Base-by-base conservation (phyloP, 164 flowering plant genomes). In the Vitis amurensis region DNA sequence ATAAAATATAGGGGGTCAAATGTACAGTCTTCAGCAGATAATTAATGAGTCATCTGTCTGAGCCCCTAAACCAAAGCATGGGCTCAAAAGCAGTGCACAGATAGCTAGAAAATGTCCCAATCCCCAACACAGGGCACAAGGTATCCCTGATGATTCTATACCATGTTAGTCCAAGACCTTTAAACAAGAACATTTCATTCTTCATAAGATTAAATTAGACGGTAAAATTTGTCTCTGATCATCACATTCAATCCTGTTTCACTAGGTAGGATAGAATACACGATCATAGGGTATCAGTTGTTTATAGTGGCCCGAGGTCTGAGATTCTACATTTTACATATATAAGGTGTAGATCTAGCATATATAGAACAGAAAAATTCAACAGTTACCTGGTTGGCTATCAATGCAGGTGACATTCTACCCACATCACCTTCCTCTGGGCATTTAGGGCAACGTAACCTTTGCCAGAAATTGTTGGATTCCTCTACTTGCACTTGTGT, bases 361-460 rank as follows among this genome's bases (percentile, higher is more conserved):
- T 9, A 13, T 15, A 15, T 1, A 9, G 3, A 50, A 31, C 14
- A 59, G 30, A 14, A 57, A 9, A 66, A 50, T 53, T 17, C 53
- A 63, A 49, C 48, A 65, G 7, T 50, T 84, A 95, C 99, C 95
- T 93, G 99, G 77, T 93, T 96, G 55, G 97, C 94, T 60, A 96
- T 82, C 83, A 84, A 75, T 64, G 73, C 86, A 61, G 97, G 79
- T 74, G 97, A 81, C 37, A 92, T 74, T 79, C 80, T 82, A 61
- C 88, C 87, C 69, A 55, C 69, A 64, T 87, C 89, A 61, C 84
- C 88, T 57, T 85, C 94, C 48, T 75, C 87, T 55, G 93, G 93
- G 75, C 99, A 96, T 74, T 81, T 90, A 3, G 88, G 90, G 79
- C 99, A 96, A 23, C 76, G 77, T 75, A 93, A 66, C 64, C 63